These are phyloP conservation scores for Eruca vesicaria DNA, from an alignment of 441 rosid genomes.

Conservation along the genomic window DNA sequence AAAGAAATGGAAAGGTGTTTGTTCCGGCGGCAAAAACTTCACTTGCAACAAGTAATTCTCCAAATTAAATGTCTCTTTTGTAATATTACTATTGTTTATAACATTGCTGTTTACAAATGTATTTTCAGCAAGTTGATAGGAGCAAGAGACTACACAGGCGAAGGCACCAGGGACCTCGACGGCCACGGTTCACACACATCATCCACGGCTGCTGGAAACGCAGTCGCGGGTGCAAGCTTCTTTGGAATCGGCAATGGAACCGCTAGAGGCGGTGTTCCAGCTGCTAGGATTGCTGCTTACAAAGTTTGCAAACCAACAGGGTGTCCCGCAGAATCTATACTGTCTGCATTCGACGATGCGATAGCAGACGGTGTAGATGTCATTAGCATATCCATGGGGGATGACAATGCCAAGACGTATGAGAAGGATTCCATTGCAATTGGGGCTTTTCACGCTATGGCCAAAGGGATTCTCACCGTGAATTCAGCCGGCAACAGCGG, in stretches of 20 bases:
- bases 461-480: conserved; percentile 37
- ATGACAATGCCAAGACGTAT: not conserved
- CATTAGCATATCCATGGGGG: conserved; percentile 13
- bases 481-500: conserved; percentile 39
- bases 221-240: not conserved
- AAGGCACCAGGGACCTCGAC: not conserved
- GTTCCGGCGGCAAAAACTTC: conserved; percentile 40
- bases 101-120: not conserved
- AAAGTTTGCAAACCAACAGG: not conserved
- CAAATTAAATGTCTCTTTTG: not conserved
- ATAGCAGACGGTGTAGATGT: conserved; percentile 52
- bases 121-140: conserved; percentile 43
- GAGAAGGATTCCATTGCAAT: conserved; percentile 21
- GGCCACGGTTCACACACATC: not conserved
- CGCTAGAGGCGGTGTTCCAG: not conserved
- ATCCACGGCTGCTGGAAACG: not conserved
- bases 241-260: not conserved
- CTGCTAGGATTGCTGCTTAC: not conserved
- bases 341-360: conserved; percentile 53
- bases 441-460: conserved; percentile 48
- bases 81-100: not conserved
- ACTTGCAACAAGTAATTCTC: conserved; percentile 18
- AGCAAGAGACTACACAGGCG: conserved; percentile 31
- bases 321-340: not conserved
- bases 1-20: conserved; percentile 43